Percentiles rank a stretch among this genome's conserved stretches.
Conservation (phyloP, 495 filamentous ascomycete genomes). For the Mycothermus thermophilus region DNA sequence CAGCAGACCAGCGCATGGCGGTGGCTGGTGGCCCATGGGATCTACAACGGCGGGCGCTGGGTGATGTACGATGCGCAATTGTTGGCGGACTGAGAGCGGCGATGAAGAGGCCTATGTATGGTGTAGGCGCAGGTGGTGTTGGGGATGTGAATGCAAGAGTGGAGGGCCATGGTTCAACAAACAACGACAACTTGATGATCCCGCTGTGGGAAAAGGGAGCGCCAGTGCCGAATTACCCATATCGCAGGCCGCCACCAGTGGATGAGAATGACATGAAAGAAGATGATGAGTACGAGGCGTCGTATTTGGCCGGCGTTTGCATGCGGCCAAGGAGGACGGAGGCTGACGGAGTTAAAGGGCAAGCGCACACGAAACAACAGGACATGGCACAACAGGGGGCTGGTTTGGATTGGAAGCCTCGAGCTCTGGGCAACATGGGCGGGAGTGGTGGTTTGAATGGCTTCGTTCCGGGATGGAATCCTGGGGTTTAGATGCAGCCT, state of each 20-base stretch:
- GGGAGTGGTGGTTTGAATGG: no score
- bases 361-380: constrained; percentile 5
- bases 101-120: constrained; percentile 4
- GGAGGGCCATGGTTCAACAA: no score
- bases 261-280: constrained; percentile 7
- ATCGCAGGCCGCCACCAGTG: constrained; percentile 9
- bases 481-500: no score
- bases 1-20: constrained; percentile 14
- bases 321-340: constrained; percentile 1
- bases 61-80: constrained; percentile 9
- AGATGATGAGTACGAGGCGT: constrained; percentile 7
- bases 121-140: not conserved
- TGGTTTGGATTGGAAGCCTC: no score
- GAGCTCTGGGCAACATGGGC: no score
- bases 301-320: constrained; percentile 8
- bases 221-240: constrained; percentile 8
- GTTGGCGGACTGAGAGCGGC: constrained; percentile 6
- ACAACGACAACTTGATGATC: not conserved
- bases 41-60: constrained; percentile 14
- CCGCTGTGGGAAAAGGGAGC: constrained; percentile 12
- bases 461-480: constrained; percentile 4
- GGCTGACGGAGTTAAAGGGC: constrained; percentile 1
- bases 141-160: no score
- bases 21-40: constrained; percentile 16
- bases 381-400: no score